Base-by-base conservation (phyloP, 73 alveolate genomes). In the Loxodes magnus region DNA sequence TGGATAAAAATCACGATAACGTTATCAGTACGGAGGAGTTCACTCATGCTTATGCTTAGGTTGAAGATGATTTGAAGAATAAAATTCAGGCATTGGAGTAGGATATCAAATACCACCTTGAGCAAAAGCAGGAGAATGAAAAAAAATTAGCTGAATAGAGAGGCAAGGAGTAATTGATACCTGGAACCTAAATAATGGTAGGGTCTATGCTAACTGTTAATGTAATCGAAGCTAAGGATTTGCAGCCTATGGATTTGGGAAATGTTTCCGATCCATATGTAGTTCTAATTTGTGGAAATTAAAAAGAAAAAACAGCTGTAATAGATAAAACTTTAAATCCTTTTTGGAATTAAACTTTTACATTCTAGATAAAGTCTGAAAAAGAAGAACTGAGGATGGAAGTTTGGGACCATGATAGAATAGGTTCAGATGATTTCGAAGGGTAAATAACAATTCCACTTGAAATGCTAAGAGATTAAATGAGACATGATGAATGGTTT, bases 261-360 rank as follows among this genome's bases (percentile, higher is more conserved):
- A 76, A 71, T 6, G 24, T 65, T 15, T 59, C 84, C 14, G 90
- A 77, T 43, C 90, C 90, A 0, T 69, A 70, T 35, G 74, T 55
- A 0, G 51, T 77, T 10, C 30, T 77, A 14, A 65, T 62, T 7
- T 57, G 64, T 23, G 90, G 63, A 19, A 55, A 56, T 5, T 64
- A 69, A 30, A 39, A 51, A 23, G 65, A 43, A 0, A 56, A 55
- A 36, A 77, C 90, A 2, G 70, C 51, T 31, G 50, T 53, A 10
- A 54, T 69, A 3, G 50, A 20, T n/a, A 46, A 42, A 34, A 42
- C 52, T 31, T 60, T 59, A 3, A 61, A 52, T 50, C 90, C 90
- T 27, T 60, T 52, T 4, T 77, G 90, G 90, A 67, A 62, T 46
- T 79, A 77, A 62, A 65, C 65, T 2, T 77, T 77, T 46, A 58